phyloP scores from a whole-genome alignment of 2,329 filamentous ascomycete species.

The Fusarium agapanthi region DNA sequence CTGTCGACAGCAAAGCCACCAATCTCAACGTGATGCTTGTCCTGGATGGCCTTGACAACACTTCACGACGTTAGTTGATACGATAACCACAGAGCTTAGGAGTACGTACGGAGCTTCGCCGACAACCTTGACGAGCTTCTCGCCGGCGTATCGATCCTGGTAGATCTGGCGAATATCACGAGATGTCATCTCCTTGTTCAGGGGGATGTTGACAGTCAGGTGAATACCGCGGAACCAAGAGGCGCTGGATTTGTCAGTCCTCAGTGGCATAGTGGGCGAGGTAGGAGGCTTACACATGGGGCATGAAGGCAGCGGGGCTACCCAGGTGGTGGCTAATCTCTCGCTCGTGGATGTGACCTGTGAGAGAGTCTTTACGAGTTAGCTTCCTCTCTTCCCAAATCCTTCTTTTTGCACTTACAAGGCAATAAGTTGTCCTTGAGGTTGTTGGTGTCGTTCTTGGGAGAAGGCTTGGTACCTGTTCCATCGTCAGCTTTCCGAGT shows the following conservation, averaged over 20 bases:
- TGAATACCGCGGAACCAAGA: constrained; percentile 97
- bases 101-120: constrained; percentile 77
- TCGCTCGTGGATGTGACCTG: constrained; percentile 92
- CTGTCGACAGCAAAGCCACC: constrained; percentile 93
- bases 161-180: constrained; percentile 94
- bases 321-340: constrained; percentile 87
- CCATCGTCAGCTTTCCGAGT: constrained; percentile 67
- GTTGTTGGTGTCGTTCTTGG: constrained; percentile 89
- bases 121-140: constrained; percentile 92
- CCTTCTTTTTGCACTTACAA: constrained; percentile 55
- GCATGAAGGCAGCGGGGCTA: constrained; percentile 81
- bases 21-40: constrained; percentile 90
- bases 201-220: constrained; percentile 88
- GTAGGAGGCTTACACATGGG: constrained; percentile 69
- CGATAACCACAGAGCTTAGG: background rate
- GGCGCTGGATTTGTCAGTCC: constrained; percentile 52
- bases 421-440: constrained; percentile 89
- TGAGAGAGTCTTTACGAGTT: constrained; percentile 51
- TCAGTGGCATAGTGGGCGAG: background rate
- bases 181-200: constrained; percentile 86
- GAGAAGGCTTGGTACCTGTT: constrained; percentile 83
- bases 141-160: constrained; percentile 94
- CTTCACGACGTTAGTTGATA: background rate
- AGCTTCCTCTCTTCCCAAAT: background rate
- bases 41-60: constrained; percentile 73